Evolutionary conservation across 257 asterid species (phyloP).

Genomic region (Scutellaria galericulata): DNA sequence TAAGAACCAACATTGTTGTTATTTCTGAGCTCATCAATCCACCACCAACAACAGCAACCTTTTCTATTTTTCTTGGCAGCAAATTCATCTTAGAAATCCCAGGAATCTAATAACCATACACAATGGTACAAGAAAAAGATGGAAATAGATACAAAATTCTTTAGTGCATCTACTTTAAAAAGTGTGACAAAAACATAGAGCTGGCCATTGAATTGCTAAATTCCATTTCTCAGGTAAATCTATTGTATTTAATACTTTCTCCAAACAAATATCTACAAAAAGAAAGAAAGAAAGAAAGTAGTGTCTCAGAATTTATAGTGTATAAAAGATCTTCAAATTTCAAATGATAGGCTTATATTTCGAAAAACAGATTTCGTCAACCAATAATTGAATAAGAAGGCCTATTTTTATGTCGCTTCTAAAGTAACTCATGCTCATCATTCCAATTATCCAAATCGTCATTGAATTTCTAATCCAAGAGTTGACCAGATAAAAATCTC

Average conservation of each 20-base stretch:
- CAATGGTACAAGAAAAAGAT: constrained; percentile 23
- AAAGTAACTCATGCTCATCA: background rate
- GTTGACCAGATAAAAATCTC: constrained; percentile 26
- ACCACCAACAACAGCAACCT: constrained; percentile 61
- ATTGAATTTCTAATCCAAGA: constrained; percentile 18
- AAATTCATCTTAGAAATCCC: constrained; percentile 49
- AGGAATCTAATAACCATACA: constrained; percentile 47
- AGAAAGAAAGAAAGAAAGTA: no score
- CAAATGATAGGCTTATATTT: constrained; percentile 12
- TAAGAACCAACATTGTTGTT: constrained; percentile 47
- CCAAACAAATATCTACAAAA: background rate
- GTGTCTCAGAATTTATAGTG: constrained; percentile 3
- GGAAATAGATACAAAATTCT: constrained; percentile 17
- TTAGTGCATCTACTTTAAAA: background rate
- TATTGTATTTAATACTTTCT: background rate
- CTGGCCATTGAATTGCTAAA: background rate
- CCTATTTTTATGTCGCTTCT: background rate
- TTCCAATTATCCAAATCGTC: background rate
- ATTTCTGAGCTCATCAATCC: constrained; percentile 55
- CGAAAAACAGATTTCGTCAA: constrained; percentile 2
- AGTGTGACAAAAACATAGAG: background rate
- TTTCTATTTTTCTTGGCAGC: constrained; percentile 50
- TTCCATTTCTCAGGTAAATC: background rate
- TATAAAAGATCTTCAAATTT: constrained; percentile 3
- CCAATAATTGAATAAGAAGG: constrained; percentile 1